Evolutionary conservation across 2,329 filamentous ascomycete genomes (phyloP), one percentile per base, ranked within the genome.

Genomic region (Bipolaris bicolor): DNA sequence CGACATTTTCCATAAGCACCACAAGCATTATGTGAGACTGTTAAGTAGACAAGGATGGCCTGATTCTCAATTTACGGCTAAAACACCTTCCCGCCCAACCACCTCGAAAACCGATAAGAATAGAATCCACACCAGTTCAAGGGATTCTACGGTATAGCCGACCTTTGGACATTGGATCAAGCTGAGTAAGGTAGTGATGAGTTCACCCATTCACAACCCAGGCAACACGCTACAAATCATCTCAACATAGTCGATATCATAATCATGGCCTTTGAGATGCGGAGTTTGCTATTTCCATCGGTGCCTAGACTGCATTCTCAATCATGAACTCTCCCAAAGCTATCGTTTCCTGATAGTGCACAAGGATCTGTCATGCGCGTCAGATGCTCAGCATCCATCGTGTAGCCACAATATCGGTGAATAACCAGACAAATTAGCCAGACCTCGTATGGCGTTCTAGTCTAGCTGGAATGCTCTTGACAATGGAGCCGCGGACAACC

Each of bases 21-120:
- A 15, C 33, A 16, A 16, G 15, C 36, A 29, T 36, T 11, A 31
- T 50, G 33, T 15, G 26, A 31, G 46, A 47, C 46, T 49, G 45
- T 39, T 31, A 37, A 45, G 46, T 10, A 20, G 50, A 55, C 66
- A 62, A 44, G 64, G 64, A 45, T 62, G 26, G 24, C 37, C 49
- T 52, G 33, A 39, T 53, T 45, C 33, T 55, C 60, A 72, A 68
- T 70, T 53, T 72, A 59, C 68, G 69, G 69, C 45, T 70, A 72
- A 70, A 57, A 67, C 50, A 58, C 45, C 41, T 26, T 52, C 54
- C 55, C 55, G 55, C 40, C 55, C 53, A 55, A 51, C 49, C 51
- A 48, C 45, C 54, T 41, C 37, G 43, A 49, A 55, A 18, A 36
- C 33, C 18, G 47, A 65, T 58, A 57, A 68, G 64, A 72, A 72